These are phyloP conservation scores for Lachnellula hyalina DNA, from an alignment of 2,329 filamentous ascomycete genomes.

Conservation along the genomic window DNA sequence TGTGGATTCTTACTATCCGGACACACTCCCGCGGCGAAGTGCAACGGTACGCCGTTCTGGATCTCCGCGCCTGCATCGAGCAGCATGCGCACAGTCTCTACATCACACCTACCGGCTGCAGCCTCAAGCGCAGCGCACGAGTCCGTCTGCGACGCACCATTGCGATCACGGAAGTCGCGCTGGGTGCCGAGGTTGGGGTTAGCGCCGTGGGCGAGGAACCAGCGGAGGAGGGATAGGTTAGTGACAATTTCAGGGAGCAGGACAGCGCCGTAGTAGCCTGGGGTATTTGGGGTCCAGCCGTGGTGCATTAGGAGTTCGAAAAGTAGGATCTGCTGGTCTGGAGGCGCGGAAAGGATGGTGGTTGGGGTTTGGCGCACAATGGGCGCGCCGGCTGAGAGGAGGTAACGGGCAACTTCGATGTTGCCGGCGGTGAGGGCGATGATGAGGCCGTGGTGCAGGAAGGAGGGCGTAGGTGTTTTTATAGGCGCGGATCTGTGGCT, in stretches of 20 bases:
- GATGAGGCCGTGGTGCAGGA: not conserved
- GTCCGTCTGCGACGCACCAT: not conserved
- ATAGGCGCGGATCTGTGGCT: no score
- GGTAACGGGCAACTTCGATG: not conserved
- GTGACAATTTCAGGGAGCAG: not conserved
- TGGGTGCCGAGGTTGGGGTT: not conserved
- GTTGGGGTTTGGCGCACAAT: not conserved
- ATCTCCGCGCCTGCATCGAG: not conserved
- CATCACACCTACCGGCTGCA: not conserved
- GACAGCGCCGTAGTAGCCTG: not conserved
- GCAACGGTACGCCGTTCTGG: not conserved
- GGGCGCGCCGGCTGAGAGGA: not conserved
- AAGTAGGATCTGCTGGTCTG: not conserved
- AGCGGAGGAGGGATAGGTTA: not conserved
- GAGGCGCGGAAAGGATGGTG: not conserved
- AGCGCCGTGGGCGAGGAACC: not conserved
- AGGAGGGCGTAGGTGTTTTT: not conserved
- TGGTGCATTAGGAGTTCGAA: not conserved
- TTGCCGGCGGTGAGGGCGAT: not conserved
- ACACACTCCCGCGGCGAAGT: not conserved
- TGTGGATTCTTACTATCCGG: not conserved
- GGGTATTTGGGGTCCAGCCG: not conserved
- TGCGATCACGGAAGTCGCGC: not conserved
- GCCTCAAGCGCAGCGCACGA: not conserved
- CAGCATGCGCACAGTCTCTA: not conserved